phyloP scores from a whole-genome alignment of 1,284 basidiomycete genomes.

The Naganishia cerealis region DNA sequence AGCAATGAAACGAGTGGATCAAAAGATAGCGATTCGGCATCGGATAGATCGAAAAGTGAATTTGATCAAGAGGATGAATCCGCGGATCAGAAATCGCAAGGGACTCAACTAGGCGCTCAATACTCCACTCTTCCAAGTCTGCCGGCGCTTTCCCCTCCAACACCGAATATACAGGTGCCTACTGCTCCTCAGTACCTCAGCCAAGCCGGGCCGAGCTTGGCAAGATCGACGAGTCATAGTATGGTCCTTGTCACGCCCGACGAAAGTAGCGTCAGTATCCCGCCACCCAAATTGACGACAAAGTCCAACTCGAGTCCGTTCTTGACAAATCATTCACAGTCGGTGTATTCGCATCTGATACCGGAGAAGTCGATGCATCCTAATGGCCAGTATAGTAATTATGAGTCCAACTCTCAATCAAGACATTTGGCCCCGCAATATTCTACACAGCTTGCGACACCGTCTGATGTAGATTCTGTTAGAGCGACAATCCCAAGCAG shows the following conservation, averaged over 20 bases:
- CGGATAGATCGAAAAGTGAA: conserved; percentile 12
- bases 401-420: conserved; percentile 1
- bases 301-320: conserved; percentile 6
- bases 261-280: background rate
- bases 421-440: conserved; percentile 1
- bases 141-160: conserved; percentile 22
- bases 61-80: conserved; percentile 5
- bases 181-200: background rate
- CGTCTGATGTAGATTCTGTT: background rate
- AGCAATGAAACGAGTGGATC: background rate
- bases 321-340: conserved; percentile 1
- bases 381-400: background rate
- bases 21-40: conserved; percentile 8
- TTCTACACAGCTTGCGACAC: background rate
- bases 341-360: background rate
- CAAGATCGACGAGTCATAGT: conserved; percentile 13
- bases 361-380: conserved; percentile 2
- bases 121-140: conserved; percentile 1
- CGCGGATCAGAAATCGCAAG: background rate
- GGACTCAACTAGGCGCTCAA: background rate
- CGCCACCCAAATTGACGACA: background rate
- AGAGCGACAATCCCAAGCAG: background rate
- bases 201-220: conserved; percentile 1
- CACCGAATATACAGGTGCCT: background rate
- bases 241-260: conserved; percentile 17